Evolutionary conservation across 2,329 filamentous ascomycete species (phyloP), one percentile per base, ranked within the genome.

Genomic region (Penicillium sp.): DNA sequence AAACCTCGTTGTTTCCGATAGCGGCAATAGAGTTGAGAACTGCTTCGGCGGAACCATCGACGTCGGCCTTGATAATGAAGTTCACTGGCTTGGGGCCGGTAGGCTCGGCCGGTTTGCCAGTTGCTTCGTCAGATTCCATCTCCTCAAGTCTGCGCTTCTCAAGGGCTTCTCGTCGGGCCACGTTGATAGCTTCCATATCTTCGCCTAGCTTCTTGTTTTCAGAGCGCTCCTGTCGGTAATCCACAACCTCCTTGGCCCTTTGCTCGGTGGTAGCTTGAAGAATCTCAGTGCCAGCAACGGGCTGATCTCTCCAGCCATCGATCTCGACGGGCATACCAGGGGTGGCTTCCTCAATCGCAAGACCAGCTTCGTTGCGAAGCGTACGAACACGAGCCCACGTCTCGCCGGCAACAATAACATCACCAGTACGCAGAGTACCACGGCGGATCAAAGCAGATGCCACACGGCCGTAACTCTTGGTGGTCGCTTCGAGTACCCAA

Each of bases 301-400:
- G 93, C 61, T 91, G 87, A 31, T 91, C 89, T 64, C 87, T 87
- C 94, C 94, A 99, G n/a, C 94, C 94, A 58, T 97, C 86, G 18
- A 99, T 85, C 73, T 97, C 91, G 3, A 96, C 90, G 0, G 95
- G 92, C 24, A 88, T 94, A 31, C 94, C 94, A 0, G 94, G 95
- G 0, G 87, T 85, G 13, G 91, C 92, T 72, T 91, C 87, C 1
- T 79, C 64, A 14, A 97, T 77, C 11, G 87, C 80, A 2, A 82
- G 75, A 18, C 94, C 93, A 4, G 88, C 88, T 77, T 97, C 93
- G 68, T 97, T 96, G 23, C 87, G 86, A 19, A 99, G 79, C 29
- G 84, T 84, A 26, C 92, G 87, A n/a, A 99, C 87, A 61, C 88
- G 88, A 42, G 92, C 88, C 88, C 91, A 97, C 0, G 92, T 91